Percentiles rank a stretch among this genome's conserved stretches.
phyloP scores from a whole-genome alignment of 805 yeast genomes.

The Scheffersomyces ergatensis region DNA sequence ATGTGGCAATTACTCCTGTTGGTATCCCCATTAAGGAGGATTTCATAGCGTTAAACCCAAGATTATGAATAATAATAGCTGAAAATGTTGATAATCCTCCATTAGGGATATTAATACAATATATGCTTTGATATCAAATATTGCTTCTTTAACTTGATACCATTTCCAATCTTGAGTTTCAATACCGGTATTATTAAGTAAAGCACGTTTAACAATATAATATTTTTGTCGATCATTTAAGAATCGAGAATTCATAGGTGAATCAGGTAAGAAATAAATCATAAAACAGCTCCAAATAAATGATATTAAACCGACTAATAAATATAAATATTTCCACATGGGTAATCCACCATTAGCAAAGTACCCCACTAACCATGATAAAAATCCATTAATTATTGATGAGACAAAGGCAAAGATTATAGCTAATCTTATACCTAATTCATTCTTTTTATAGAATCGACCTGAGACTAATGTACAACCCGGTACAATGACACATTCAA shows the following conservation, averaged over 20 bases:
- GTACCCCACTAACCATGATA: constrained; percentile 17
- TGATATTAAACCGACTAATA: constrained; percentile 21
- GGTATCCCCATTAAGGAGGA: constrained; percentile 24
- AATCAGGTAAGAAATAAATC: constrained; percentile 16
- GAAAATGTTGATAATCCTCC: constrained; percentile 29
- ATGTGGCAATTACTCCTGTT: constrained; percentile 27
- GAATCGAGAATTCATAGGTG: constrained; percentile 15
- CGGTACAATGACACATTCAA: constrained; percentile 25
- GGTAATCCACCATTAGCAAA: constrained; percentile 11
- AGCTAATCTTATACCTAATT: constrained; percentile 15
- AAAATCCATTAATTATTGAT: constrained; percentile 20
- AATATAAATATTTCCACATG: constrained; percentile 19
- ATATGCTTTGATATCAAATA: constrained; percentile 15
- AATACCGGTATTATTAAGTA: constrained; percentile 14
- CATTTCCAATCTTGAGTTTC: constrained; percentile 14
- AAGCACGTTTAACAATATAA: constrained; percentile 11
- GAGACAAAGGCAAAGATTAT: constrained; percentile 16
- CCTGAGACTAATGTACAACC: constrained; percentile 12
- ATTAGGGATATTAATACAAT: constrained; percentile 26
- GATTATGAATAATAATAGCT: constrained; percentile 22
- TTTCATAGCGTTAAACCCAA: constrained; percentile 19
- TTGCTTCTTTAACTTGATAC: constrained; percentile 17
- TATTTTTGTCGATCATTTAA: constrained; percentile 14
- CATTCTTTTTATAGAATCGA: constrained; percentile 13
- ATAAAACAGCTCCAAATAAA: constrained; percentile 15